Evolutionary conservation across 345 rosid genomes (phyloP).

Genomic region (Citrus glauca): DNA sequence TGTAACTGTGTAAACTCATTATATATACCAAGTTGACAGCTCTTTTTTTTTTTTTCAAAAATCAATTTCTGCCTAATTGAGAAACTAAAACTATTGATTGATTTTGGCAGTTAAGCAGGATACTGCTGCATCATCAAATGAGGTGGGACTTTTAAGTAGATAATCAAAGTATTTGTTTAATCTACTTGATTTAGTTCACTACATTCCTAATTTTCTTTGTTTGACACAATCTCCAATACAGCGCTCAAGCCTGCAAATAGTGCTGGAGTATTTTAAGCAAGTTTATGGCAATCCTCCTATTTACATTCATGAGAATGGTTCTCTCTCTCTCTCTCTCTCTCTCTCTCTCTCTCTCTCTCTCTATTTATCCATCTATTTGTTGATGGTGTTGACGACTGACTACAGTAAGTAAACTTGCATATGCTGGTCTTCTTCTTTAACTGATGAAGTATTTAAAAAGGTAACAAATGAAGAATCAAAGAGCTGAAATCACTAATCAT

Average conservation of each 20-base stretch:
- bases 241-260: constrained; percentile 30
- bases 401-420: neutral
- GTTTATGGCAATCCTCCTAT: constrained; percentile 40
- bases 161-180: neutral
- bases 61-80: neutral
- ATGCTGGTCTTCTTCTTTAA: neutral
- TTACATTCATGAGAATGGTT: constrained; percentile 52
- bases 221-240: constrained; percentile 24
- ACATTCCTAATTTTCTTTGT: neutral
- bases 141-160: constrained; percentile 19
- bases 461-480: neutral
- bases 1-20: neutral
- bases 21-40: neutral
- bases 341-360: neutral
- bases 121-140: neutral
- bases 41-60: neutral
- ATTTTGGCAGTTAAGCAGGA: constrained; percentile 24
- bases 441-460: neutral
- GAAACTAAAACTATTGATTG: neutral
- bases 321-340: constrained; percentile 17
- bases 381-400: neutral
- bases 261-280: constrained; percentile 37
- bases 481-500: neutral
- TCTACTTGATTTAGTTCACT: neutral
- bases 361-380: too few species aligned